Evolutionary conservation across 495 filamentous ascomycete species (phyloP), one percentile per base, ranked within the genome.

Genomic region (Platismatia glauca): DNA sequence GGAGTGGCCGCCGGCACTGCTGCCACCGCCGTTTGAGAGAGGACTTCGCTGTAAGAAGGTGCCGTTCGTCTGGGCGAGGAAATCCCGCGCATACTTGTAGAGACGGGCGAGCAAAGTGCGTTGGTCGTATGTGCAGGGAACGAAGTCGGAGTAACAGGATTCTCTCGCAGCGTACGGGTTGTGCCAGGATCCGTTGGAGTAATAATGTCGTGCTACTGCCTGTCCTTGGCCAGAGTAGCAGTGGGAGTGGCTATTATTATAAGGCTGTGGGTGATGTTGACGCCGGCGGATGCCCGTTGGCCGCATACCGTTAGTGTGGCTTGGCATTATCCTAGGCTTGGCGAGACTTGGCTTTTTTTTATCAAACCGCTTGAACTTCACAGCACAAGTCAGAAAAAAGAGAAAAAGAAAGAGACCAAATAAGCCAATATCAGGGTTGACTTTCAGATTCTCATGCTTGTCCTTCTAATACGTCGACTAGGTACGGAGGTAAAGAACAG

Each of bases 61-160:
- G 59, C 64, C 64, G 66, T 63, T 66, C 41, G 68, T 67, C 61
- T 66, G 68, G 43, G 61, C 56, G 57, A 68, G 61, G 34, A 67
- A 65, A 50, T 68, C 66, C 34, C 68, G 66, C 48, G 67, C 68
- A 70, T 70, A 70, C 55, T 68, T 68, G 68, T 69, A 65, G 62
- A 70, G 57, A 22, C 66, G 66, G 34, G 65, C 62, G 56, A 69
- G 38, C 37, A 69, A 53, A 24, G 66, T 70, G 53, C 60, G 58
- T 56, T 70, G 66, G 68, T 70, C 66, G 66, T 70, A 70, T 24
- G 62, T 60, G 44, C 61, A 70, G 31, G 68, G 66, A 18, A 70
- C 66, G 27, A 68, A 70, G 59, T 70, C 68, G 8, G 60, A 66
- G 27, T 68, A 68, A 34, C 66, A 37, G 29, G 66, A 68, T 44